Evolutionary conservation across 2,329 filamentous ascomycete species (phyloP).

Genomic region (Diaporthe destruens): DNA sequence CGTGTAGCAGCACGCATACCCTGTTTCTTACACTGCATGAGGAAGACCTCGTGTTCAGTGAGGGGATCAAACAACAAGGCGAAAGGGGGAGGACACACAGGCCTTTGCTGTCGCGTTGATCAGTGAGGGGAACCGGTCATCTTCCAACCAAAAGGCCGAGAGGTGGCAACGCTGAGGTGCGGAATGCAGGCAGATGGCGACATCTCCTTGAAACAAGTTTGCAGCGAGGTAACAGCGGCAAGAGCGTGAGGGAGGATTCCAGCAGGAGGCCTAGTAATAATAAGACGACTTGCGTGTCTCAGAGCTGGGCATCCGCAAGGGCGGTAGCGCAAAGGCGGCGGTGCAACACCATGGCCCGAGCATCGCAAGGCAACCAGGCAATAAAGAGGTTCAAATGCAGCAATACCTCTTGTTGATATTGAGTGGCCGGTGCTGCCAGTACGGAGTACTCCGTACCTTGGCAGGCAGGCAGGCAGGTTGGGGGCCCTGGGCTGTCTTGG

Average conservation of each 20-base stretch:
- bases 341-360: constrained; percentile 32
- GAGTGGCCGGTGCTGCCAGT: neutral
- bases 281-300: constrained; percentile 30
- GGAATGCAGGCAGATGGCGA: constrained; percentile 25
- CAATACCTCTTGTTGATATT: neutral
- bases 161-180: constrained; percentile 27
- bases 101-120: constrained; percentile 16
- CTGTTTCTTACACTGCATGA: constrained; percentile 30
- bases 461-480: no score
- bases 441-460: no score
- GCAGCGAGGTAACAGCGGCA: constrained; percentile 17
- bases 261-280: constrained; percentile 12
- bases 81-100: neutral
- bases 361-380: constrained; percentile 1
- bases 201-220: constrained; percentile 36
- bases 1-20: constrained; percentile 7
- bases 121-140: constrained; percentile 13
- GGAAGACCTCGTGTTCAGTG: constrained; percentile 23
- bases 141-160: constrained; percentile 17
- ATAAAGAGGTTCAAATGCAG: neutral
- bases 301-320: constrained; percentile 19
- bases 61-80: neutral
- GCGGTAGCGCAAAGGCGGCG: constrained; percentile 27
- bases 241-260: constrained; percentile 17
- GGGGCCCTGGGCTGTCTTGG: neutral